These are phyloP conservation scores for Entomortierella lignicola DNA, from an alignment of 192 early-diverging fungal species.

Conservation along the genomic window DNA sequence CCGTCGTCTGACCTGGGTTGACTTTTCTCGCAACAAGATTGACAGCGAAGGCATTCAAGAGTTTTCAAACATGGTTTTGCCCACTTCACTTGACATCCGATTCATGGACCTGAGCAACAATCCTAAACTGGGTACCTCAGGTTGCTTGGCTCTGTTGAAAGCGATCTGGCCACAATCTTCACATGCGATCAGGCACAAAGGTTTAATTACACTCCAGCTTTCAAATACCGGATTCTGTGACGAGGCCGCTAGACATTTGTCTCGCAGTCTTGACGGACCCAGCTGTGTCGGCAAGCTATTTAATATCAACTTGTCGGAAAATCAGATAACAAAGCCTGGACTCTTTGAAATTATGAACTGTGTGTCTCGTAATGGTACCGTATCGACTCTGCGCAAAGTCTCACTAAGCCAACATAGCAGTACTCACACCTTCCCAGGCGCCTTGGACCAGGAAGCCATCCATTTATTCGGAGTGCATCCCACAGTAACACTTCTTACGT, in stretches of 20 bases:
- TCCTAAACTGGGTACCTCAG: constrained; percentile 28
- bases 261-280: constrained; percentile 13
- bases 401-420: constrained; percentile 16
- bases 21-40: constrained; percentile 33
- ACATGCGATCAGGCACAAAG: constrained; percentile 15
- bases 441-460: constrained; percentile 26
- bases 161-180: constrained; percentile 39
- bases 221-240: constrained; percentile 47
- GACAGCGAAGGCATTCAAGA: constrained; percentile 48
- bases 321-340: constrained; percentile 39
- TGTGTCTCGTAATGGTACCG: neutral
- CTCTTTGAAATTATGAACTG: constrained; percentile 25
- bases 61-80: constrained; percentile 19
- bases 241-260: constrained; percentile 20
- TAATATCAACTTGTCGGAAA: constrained; percentile 25
- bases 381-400: constrained; percentile 18
- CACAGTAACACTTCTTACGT: constrained; percentile 21
- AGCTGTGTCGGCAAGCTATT: constrained; percentile 17
- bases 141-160: constrained; percentile 27
- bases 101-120: constrained; percentile 39
- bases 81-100: constrained; percentile 26
- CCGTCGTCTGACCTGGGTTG: constrained; percentile 28
- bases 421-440: constrained; percentile 10
- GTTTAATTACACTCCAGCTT: constrained; percentile 18
- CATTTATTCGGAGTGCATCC: constrained; percentile 25